Evolutionary conservation across 352 stramenopile species (phyloP).

Genomic region (Pythium aristosporum): DNA sequence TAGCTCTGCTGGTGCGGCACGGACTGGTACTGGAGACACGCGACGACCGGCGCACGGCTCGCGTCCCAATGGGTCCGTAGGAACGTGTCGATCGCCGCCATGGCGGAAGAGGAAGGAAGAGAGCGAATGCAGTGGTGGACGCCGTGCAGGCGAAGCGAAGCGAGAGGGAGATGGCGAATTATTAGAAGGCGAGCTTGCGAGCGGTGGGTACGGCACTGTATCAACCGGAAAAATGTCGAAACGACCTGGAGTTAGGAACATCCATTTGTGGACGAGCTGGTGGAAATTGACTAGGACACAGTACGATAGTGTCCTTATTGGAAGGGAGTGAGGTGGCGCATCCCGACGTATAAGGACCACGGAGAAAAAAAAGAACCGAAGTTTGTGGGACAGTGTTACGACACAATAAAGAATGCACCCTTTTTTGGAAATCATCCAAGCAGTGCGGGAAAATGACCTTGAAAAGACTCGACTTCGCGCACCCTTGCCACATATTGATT

Average conservation of each 20-base stretch:
- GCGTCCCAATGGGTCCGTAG: conserved; percentile 24
- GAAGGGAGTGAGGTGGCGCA: background rate
- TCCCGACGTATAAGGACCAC: conserved; percentile 1
- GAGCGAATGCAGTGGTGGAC: background rate
- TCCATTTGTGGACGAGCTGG: background rate
- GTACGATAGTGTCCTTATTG: conserved; percentile 2
- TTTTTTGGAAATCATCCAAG: background rate
- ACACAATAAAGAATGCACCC: background rate
- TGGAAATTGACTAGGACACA: background rate
- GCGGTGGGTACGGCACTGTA: background rate
- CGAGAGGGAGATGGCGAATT: background rate
- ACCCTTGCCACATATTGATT: too few species aligned
- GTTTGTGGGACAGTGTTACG: conserved; percentile 1
- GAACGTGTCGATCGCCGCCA: conserved; percentile 21
- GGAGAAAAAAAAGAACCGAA: conserved; percentile 6
- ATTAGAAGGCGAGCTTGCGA: background rate
- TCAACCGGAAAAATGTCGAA: conserved; percentile 4
- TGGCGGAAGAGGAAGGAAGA: background rate
- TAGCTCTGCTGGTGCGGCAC: conserved; percentile 14
- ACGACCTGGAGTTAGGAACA: conserved; percentile 14
- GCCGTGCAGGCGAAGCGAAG: background rate
- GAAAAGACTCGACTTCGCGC: too few species aligned
- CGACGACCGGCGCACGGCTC: conserved; percentile 21
- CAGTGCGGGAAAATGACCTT: too few species aligned
- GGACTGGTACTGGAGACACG: conserved; percentile 21